These are phyloP conservation scores for Nemania diffusa DNA, from an alignment of 2,329 filamentous ascomycete genomes.

Conservation along the genomic window DNA sequence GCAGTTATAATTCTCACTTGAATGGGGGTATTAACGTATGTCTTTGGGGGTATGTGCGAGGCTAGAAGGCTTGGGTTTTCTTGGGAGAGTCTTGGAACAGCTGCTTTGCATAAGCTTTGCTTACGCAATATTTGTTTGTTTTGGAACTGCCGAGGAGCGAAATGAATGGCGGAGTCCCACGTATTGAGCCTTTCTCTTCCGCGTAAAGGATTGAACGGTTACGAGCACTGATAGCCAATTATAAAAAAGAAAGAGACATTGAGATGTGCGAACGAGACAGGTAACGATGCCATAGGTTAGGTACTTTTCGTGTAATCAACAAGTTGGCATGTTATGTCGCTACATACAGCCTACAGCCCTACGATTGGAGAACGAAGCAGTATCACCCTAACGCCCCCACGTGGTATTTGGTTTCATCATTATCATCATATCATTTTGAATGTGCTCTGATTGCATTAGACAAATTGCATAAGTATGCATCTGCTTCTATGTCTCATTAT, in stretches of 20 bases:
- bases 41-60: conserved; percentile 4
- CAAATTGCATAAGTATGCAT: not conserved
- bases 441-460: not conserved
- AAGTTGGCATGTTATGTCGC: not conserved
- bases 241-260: not conserved
- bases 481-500: not conserved
- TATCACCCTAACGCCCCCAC: conserved; percentile 12
- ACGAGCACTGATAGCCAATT: no score
- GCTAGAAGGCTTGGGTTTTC: conserved; percentile 24
- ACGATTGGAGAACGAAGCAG: not conserved
- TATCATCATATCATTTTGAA: not conserved
- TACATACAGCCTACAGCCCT: not conserved
- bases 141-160: not conserved
- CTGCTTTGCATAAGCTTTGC: not conserved
- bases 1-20: not conserved
- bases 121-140: not conserved
- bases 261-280: conserved; percentile 1
- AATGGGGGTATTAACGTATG: not conserved
- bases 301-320: not conserved
- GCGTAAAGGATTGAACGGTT: not conserved
- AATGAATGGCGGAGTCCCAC: conserved; percentile 7
- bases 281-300: no score
- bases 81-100: conserved; percentile 16
- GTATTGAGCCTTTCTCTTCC: not conserved
- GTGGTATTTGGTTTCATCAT: conserved; percentile 11